Conservation (phyloP, 1,139 yeast species). For the Starmera stellimalicola region DNA sequence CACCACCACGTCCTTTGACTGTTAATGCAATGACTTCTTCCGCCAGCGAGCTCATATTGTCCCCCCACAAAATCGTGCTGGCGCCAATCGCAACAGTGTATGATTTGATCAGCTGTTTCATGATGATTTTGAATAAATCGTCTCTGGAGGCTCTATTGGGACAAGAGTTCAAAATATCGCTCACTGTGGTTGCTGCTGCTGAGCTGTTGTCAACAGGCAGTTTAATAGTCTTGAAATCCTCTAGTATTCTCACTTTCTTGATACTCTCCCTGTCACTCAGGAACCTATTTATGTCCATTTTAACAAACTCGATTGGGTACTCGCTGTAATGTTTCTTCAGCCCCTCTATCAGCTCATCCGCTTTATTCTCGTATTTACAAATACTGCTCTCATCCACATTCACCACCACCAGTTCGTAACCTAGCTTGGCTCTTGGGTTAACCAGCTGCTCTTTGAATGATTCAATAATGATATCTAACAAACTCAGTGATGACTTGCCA, state of each 20-base stretch:
- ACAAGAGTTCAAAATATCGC: slow-evolving; percentile 20
- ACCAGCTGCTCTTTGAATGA: slow-evolving; percentile 50
- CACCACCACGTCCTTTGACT: slow-evolving; percentile 84
- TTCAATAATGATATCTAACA: slow-evolving; percentile 56
- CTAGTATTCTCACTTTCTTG: slow-evolving; percentile 2
- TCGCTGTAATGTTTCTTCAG: slow-evolving; percentile 19
- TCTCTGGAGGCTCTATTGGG: slow-evolving; percentile 52
- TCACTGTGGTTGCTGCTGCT: slow-evolving; percentile 7
- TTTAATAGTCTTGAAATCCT: not conserved
- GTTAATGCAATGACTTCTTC: slow-evolving; percentile 70
- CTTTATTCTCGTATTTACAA: slow-evolving; percentile 9
- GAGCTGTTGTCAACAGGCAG: slow-evolving; percentile 2
- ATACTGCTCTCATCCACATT: slow-evolving; percentile 35
- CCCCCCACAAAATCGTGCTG: slow-evolving; percentile 58
- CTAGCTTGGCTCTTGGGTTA: slow-evolving; percentile 56
- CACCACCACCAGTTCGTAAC: slow-evolving; percentile 52
- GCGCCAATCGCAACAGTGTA: slow-evolving; percentile 39
- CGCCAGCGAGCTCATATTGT: slow-evolving; percentile 78
- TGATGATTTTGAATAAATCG: slow-evolving; percentile 46
- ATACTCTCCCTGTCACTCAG: slow-evolving; percentile 7
- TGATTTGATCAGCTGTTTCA: slow-evolving; percentile 36
- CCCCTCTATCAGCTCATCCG: slow-evolving; percentile 9
- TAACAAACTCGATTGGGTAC: slow-evolving; percentile 14
- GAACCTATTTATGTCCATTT: slow-evolving; percentile 11
- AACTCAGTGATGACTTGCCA: slow-evolving; percentile 56